These are phyloP conservation scores for Pseudogymnoascus verrucosus DNA, from an alignment of 2,329 filamentous ascomycete species.

Conservation along the genomic window DNA sequence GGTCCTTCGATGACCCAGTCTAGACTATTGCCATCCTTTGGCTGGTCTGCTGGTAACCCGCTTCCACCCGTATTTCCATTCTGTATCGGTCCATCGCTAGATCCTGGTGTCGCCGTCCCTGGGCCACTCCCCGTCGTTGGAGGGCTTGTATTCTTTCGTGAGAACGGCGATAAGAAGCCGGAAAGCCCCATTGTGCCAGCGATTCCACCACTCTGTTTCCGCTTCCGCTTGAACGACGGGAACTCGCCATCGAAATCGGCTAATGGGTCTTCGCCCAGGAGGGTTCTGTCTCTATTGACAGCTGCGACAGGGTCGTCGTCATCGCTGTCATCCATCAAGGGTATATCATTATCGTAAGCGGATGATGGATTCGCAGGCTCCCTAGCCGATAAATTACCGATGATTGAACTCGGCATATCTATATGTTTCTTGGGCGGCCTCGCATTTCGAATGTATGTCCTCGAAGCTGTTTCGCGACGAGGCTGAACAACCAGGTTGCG, in stretches of 20 bases:
- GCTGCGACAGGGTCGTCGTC: slow-evolving; percentile 26
- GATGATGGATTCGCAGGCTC: slow-evolving; percentile 19
- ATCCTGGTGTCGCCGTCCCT: slow-evolving; percentile 17
- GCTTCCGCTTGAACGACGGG: slow-evolving; percentile 65
- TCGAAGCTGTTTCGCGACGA: background rate
- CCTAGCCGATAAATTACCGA: slow-evolving; percentile 18
- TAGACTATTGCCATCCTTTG: slow-evolving; percentile 41
- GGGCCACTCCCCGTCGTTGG: slow-evolving; percentile 22
- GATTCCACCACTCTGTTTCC: slow-evolving; percentile 32
- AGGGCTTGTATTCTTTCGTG: slow-evolving; percentile 17
- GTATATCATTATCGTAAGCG: slow-evolving; percentile 13
- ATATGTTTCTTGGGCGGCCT: slow-evolving; percentile 11
- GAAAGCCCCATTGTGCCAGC: slow-evolving; percentile 9
- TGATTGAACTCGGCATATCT: slow-evolving; percentile 27
- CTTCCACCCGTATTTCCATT: slow-evolving; percentile 15
- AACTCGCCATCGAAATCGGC: slow-evolving; percentile 41
- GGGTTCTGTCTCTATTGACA: slow-evolving; percentile 24
- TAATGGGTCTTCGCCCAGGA: slow-evolving; percentile 51
- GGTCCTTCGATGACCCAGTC: slow-evolving; percentile 92
- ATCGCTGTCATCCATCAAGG: slow-evolving; percentile 35
- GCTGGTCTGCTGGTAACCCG: slow-evolving; percentile 12
- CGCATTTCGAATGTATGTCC: slow-evolving; percentile 10
- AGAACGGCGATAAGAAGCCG: slow-evolving; percentile 23
- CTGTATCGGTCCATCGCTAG: slow-evolving; percentile 13
- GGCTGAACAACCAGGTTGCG: slow-evolving; percentile 8